phyloP scores from a whole-genome alignment of 2,329 filamentous ascomycete species.

The Ustulina deusta region DNA sequence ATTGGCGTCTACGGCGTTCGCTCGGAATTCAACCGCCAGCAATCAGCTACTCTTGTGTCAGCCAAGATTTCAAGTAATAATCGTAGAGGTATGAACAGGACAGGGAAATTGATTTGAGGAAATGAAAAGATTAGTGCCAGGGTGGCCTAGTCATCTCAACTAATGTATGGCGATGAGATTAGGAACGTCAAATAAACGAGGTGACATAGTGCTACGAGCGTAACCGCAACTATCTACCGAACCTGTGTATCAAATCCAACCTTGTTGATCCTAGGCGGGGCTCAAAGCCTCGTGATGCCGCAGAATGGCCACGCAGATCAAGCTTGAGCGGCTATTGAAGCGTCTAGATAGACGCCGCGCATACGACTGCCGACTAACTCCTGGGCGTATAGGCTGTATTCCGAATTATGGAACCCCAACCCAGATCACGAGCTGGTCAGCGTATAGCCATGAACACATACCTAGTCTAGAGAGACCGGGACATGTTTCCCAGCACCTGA shows the following conservation, averaged over 20 bases:
- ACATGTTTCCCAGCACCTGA: constrained; percentile 39
- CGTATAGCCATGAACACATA: constrained; percentile 10
- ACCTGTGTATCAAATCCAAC: constrained; percentile 14
- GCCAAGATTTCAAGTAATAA: constrained; percentile 20
- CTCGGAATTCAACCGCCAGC: constrained; percentile 16
- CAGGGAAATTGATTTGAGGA: constrained; percentile 6
- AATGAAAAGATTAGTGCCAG: constrained; percentile 8
- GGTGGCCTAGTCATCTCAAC: constrained; percentile 4
- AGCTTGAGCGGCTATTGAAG: constrained; percentile 34
- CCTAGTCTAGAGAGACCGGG: constrained; percentile 28
- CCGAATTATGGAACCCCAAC: constrained; percentile 33
- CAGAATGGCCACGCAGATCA: constrained; percentile 29
- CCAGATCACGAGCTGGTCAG: constrained; percentile 19
- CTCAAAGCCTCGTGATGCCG: constrained; percentile 26
- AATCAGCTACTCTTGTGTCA: constrained; percentile 1
- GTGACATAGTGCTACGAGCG: constrained; percentile 9
- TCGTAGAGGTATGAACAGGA: constrained; percentile 4
- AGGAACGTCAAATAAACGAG: constrained; percentile 20
- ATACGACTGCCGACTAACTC: constrained; percentile 34
- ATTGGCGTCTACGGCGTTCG: constrained; percentile 22
- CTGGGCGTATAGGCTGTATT: constrained; percentile 48
- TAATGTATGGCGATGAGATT: not conserved
- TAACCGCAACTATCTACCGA: constrained; percentile 33
- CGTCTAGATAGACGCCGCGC: constrained; percentile 46
- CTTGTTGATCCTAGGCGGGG: constrained; percentile 9